Conservation (phyloP, 129 eudicot species). For the Glebionis coronaria region DNA sequence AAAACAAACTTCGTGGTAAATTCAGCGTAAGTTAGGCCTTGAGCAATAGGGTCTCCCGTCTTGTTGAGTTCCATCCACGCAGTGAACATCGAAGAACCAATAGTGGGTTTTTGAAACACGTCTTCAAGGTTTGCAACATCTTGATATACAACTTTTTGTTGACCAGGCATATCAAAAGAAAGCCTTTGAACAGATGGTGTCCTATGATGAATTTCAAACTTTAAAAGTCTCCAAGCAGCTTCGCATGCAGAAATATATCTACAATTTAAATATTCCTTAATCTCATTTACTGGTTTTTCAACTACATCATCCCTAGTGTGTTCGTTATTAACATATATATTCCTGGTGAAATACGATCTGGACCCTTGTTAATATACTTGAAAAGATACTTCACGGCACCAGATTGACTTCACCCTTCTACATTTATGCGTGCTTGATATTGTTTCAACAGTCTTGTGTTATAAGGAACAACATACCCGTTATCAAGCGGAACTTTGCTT, state of each 20-base stretch:
- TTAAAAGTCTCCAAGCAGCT: neutral
- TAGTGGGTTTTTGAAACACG: neutral
- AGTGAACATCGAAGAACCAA: too few relatives aligned
- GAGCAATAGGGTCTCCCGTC: too few relatives aligned
- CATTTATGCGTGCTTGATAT: neutral
- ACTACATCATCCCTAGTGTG: neutral
- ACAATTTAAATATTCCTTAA: neutral
- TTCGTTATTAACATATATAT: neutral
- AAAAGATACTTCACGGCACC: neutral
- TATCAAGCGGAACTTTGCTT: neutral
- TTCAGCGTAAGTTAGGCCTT: too few relatives aligned
- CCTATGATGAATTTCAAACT: neutral
- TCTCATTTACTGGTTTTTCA: neutral
- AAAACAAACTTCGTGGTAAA: too few relatives aligned
- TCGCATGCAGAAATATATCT: neutral
- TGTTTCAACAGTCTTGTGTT: neutral
- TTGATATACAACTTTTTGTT: neutral
- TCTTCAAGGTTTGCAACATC: neutral
- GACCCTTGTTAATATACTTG: neutral
- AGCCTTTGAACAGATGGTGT: neutral
- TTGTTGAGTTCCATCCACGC: too few relatives aligned
- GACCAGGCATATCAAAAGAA: neutral
- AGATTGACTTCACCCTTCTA: neutral
- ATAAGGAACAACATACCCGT: neutral
- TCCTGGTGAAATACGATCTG: neutral